Conservation (phyloP, 768 basidiomycete species). For the Termitomyces eurrhizus region DNA sequence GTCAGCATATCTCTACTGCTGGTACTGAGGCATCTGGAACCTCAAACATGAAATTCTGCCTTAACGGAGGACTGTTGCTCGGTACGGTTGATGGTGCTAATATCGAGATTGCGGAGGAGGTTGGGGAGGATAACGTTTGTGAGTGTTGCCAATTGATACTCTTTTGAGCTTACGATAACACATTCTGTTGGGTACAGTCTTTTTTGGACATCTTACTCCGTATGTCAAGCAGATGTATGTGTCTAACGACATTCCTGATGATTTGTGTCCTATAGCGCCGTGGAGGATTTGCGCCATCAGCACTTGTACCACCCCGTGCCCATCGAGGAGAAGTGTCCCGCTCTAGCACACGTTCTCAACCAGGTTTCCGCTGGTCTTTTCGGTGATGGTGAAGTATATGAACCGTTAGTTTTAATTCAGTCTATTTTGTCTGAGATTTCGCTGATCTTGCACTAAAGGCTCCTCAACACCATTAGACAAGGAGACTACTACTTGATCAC, state of each 20-base stretch:
- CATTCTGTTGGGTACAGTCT: slow-evolving; percentile 45
- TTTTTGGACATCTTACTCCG: slow-evolving; percentile 86
- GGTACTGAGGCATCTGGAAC: slow-evolving; percentile 88
- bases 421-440: slow-evolving; percentile 1
- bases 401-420: slow-evolving; percentile 57
- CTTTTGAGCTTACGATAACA: not conserved
- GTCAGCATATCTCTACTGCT: slow-evolving; percentile 95
- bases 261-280: slow-evolving; percentile 39
- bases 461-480: slow-evolving; percentile 73
- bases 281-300: slow-evolving; percentile 83
- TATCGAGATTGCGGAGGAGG: slow-evolving; percentile 94
- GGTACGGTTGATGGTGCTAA: slow-evolving; percentile 95
- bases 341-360: slow-evolving; percentile 74
- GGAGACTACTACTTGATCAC: slow-evolving; percentile 78
- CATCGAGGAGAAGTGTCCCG: slow-evolving; percentile 79
- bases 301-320: slow-evolving; percentile 82
- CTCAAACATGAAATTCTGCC: slow-evolving; percentile 86
- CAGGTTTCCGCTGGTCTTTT: slow-evolving; percentile 76
- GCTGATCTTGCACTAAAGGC: slow-evolving; percentile 28
- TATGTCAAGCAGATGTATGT: slow-evolving; percentile 20
- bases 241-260: not conserved
- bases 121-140: slow-evolving; percentile 92
- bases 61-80: slow-evolving; percentile 86
- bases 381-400: slow-evolving; percentile 77
- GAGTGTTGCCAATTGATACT: slow-evolving; percentile 29